A percentile compares a stretch with the other conserved stretches of the same genome.
Evolutionary conservation across 306 rosid species (phyloP).

Genomic region (Oxytropis ochrocephala): DNA sequence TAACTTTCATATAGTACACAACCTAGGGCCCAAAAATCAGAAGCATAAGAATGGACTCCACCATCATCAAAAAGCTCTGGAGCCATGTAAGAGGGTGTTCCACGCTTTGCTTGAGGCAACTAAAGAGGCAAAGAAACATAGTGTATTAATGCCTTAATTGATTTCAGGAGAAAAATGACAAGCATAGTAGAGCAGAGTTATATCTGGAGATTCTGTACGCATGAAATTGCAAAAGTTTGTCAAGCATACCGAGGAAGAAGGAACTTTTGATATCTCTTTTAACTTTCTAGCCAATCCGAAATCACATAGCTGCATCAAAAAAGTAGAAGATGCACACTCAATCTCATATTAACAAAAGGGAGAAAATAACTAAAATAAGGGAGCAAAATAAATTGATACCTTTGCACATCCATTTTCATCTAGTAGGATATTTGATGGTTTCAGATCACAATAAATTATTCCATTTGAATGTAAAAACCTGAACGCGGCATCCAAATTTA

Average conservation of each 20-base stretch:
- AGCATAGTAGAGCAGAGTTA: conserved; percentile 1
- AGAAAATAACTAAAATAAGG: not conserved
- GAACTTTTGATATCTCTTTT: conserved; percentile 69
- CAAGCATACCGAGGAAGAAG: conserved; percentile 68
- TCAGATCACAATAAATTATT: conserved; percentile 85
- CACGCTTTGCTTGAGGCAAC: conserved; percentile 93
- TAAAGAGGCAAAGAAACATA: conserved; percentile 29
- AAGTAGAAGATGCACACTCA: not conserved
- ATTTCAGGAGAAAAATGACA: conserved; percentile 2
- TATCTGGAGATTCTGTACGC: not conserved
- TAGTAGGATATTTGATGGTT: conserved; percentile 85
- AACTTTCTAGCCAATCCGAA: conserved; percentile 91
- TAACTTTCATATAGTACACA: conserved; percentile 92
- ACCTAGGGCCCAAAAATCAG: conserved; percentile 98
- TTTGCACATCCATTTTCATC: conserved; percentile 88
- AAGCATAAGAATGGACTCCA: conserved; percentile 87
- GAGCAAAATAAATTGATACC: conserved; percentile 32
- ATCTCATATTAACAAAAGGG: not conserved
- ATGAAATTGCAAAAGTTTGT: not conserved
- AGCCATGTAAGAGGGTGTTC: conserved; percentile 98
- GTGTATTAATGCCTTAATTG: conserved; percentile 19
- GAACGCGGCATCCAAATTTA: conserved; percentile 14
- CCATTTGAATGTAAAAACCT: conserved; percentile 93
- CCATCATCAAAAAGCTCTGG: conserved; percentile 97
- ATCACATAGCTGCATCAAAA: conserved; percentile 79